These are phyloP conservation scores for Carpinus viminea DNA, from an alignment of 306 rosid genomes.

Conservation along the genomic window DNA sequence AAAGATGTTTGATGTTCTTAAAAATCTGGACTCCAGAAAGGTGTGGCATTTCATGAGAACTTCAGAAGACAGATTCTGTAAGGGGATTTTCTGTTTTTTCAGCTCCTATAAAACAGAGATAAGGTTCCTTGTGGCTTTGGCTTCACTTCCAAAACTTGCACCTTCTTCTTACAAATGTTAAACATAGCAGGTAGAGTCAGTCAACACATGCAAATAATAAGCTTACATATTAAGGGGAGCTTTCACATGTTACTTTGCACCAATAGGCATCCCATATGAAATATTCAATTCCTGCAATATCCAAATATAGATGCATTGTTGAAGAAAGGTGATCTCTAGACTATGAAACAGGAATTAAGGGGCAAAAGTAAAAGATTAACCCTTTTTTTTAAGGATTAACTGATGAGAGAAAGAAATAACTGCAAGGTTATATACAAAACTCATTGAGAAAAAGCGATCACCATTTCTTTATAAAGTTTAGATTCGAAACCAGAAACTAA, in stretches of 20 bases:
- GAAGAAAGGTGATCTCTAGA: conserved; percentile 50
- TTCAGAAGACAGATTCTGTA: neutral
- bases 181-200: conserved; percentile 32
- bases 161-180: conserved; percentile 19
- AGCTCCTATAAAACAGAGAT: conserved; percentile 3
- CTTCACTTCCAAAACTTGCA: conserved; percentile 5
- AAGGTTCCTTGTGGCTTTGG: conserved; percentile 10
- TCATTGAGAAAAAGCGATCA: conserved; percentile 2
- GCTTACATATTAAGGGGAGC: conserved; percentile 66
- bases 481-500: neutral
- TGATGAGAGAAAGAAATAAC: conserved; percentile 17
- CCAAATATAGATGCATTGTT: conserved; percentile 67
- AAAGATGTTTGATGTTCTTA: neutral
- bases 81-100: neutral
- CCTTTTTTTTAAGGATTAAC: conserved; percentile 23
- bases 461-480: neutral
- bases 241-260: conserved; percentile 66
- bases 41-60: neutral
- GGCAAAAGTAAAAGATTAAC: conserved; percentile 1
- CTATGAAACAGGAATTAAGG: conserved; percentile 38
- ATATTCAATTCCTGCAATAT: conserved; percentile 68
- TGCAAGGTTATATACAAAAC: conserved; percentile 14
- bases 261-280: conserved; percentile 49
- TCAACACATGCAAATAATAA: conserved; percentile 40
- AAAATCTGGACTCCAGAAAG: neutral